Conservation (phyloP, 306 rosid genomes). For the Mimosa pudica region DNA sequence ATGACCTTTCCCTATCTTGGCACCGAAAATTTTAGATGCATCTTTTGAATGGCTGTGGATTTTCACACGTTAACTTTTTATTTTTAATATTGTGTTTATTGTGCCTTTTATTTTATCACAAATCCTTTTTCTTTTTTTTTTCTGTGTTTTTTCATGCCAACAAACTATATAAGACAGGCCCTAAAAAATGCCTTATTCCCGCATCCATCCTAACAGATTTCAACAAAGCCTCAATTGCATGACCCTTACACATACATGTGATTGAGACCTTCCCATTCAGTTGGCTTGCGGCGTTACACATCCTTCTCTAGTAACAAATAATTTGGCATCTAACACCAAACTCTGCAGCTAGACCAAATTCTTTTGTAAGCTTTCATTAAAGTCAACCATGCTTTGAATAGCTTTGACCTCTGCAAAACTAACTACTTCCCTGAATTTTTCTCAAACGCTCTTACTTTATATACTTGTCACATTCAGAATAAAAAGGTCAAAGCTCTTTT, state of each 20-base stretch:
- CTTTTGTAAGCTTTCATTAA: constrained; percentile 12
- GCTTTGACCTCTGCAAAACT: neutral
- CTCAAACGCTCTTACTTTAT: neutral
- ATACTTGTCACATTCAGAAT: neutral
- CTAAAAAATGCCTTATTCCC: constrained; percentile 47
- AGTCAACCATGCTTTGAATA: constrained; percentile 27
- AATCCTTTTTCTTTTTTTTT: constrained; percentile 37
- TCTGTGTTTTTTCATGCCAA: constrained; percentile 29
- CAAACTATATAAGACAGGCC: constrained; percentile 35
- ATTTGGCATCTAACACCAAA: constrained; percentile 47
- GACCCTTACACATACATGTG: constrained; percentile 66
- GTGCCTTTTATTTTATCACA: constrained; percentile 12
- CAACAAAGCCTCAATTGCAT: constrained; percentile 57
- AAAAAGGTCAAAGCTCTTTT: neutral
- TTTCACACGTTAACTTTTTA: constrained; percentile 45
- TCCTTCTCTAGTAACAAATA: constrained; percentile 47
- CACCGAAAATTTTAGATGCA: constrained; percentile 26
- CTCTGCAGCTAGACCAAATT: constrained; percentile 27
- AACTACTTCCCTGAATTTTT: neutral
- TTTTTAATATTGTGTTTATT: constrained; percentile 31
- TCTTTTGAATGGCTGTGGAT: constrained; percentile 31
- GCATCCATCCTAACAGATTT: constrained; percentile 53
- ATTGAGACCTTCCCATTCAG: constrained; percentile 53
- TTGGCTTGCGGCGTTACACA: constrained; percentile 49
- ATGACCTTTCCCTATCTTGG: constrained; percentile 35